These are phyloP conservation scores for Yarrowia sp. DNA, from an alignment of 805 yeast genomes.

Conservation along the genomic window DNA sequence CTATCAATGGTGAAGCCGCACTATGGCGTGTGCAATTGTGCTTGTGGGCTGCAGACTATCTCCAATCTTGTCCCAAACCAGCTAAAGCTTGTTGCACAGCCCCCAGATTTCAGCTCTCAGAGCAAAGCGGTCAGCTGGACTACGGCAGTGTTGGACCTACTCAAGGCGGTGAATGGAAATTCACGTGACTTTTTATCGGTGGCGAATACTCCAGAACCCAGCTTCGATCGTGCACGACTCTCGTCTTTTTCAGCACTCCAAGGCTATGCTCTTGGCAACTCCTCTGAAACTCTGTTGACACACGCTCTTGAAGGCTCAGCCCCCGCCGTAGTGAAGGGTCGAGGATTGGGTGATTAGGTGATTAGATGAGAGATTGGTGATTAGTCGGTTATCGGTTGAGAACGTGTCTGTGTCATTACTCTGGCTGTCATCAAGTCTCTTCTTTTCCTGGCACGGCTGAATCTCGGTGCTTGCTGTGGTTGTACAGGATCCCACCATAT, in stretches of 20 bases:
- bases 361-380: too few relatives aligned
- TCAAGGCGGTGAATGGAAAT: too few relatives aligned
- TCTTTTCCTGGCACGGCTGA: too few relatives aligned
- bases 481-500: too few relatives aligned
- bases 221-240: too few relatives aligned
- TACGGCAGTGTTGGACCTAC: background rate
- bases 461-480: too few relatives aligned
- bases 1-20: conserved; percentile 9
- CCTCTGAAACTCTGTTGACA: conserved; percentile 12
- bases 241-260: background rate
- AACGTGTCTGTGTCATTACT: too few relatives aligned
- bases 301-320: conserved; percentile 30
- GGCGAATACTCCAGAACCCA: background rate
- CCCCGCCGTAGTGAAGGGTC: conserved; percentile 18
- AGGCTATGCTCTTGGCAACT: conserved; percentile 31
- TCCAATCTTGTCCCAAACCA: conserved; percentile 12
- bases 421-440: too few relatives aligned
- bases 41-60: conserved; percentile 18
- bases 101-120: background rate
- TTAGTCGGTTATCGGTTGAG: too few relatives aligned
- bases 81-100: conserved; percentile 24
- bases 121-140: conserved; percentile 3
- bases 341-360: too few relatives aligned
- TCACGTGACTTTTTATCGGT: background rate
- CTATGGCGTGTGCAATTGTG: conserved; percentile 26